A percentile compares a stretch with the other conserved stretches of the same genome.
Evolutionary conservation across 2,329 filamentous ascomycete genomes (phyloP).

Genomic region (Apiospora sp.): DNA sequence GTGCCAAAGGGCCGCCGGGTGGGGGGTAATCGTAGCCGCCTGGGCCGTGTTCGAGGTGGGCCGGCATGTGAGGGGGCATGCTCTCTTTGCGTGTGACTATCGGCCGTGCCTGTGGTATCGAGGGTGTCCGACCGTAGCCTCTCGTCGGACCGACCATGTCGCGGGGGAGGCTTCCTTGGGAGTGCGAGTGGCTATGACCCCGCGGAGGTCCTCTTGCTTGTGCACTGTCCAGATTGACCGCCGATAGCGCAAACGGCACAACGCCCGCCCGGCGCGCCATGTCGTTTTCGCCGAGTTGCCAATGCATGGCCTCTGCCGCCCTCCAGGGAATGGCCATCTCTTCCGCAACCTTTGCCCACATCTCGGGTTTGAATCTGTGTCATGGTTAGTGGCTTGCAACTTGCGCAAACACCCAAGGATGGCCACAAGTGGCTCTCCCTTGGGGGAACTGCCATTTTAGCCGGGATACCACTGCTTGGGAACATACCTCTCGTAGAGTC

Average conservation of each 20-base stretch:
- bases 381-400: conserved; percentile 13
- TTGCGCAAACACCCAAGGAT: neutral
- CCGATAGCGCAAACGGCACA: conserved; percentile 79
- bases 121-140: conserved; percentile 49
- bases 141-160: conserved; percentile 53
- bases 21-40: conserved; percentile 40
- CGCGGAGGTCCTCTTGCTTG: conserved; percentile 46
- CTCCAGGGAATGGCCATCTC: conserved; percentile 97
- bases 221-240: conserved; percentile 56
- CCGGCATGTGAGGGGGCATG: conserved; percentile 33
- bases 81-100: conserved; percentile 27
- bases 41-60: conserved; percentile 44
- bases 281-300: conserved; percentile 91
- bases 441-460: neutral
- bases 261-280: conserved; percentile 94
- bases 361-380: conserved; percentile 90
- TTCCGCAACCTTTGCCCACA: conserved; percentile 96
- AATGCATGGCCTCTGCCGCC: conserved; percentile 97
- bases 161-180: conserved; percentile 54
- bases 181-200: conserved; percentile 51
- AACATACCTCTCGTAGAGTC: conserved; percentile 90
- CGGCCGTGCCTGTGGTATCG: conserved; percentile 27
- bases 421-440: neutral
- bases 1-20: conserved; percentile 54
- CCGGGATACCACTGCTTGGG: neutral